Evolutionary conservation across 2,329 filamentous ascomycete species (phyloP), one percentile per base, ranked within the genome.

Genomic region (Orbilia blumenaviensis): DNA sequence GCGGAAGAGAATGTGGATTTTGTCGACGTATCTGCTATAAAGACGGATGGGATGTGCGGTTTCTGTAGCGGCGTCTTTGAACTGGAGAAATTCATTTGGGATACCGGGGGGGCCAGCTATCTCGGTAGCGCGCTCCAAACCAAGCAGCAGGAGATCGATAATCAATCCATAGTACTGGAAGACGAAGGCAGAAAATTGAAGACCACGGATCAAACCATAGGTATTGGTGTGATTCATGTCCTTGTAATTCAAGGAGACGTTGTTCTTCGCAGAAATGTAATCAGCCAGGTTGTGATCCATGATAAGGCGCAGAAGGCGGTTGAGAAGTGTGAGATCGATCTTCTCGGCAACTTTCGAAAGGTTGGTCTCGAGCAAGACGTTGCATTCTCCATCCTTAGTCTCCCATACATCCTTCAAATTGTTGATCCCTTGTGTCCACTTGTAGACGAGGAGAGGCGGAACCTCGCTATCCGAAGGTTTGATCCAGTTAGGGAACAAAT

Each of bases 211-310:
- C 91, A 99, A 92, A 80, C 95, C 95, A 82, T 98, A 99, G 82
- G 93, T 96, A 84, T 99, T 99, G 82, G 96, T 95, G 81, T 99
- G 95, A 82, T 97, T 98, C 95, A 99, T 99, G 81, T 99, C 95
- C 85, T 99, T 99, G 86, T 99, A 99, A 78, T 96, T 97, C 78
- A 99, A 88, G 82, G 97, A 94, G 10, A 99, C 95, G 81, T 99
- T 99, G 86, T 99, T 99, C 88, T 99, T 99, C 38, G 94, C 93
- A 0, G 94, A 97, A 81, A 99, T 99, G 84, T 99, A 99, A 83
- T 99, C 96, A 3, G 95, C 95, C 84, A 99, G 84, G 83, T 99
- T 99, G 86, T 99, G 95, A 81, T 99, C 96, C 96, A 99, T 99
- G 82, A 99, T 97, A 79, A 99, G 85, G 54, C 95, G 89, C 58